Percentiles rank a stretch among this genome's conserved stretches.
phyloP scores from a whole-genome alignment of 169 alveolate species.

The Theileria sp. region DNA sequence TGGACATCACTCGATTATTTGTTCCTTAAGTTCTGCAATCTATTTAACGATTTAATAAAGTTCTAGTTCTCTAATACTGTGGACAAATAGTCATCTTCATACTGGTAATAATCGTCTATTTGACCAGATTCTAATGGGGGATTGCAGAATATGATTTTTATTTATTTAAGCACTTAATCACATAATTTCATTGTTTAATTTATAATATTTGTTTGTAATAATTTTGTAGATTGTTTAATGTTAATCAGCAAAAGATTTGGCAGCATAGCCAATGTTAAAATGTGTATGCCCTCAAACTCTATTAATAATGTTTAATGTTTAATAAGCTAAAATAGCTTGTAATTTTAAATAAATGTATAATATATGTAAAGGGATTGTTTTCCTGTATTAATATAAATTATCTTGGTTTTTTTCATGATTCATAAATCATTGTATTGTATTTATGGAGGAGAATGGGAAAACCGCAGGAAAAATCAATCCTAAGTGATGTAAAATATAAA shows the following conservation, averaged over 20 bases:
- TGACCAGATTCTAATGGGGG: constrained; percentile 11
- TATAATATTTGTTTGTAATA: neutral
- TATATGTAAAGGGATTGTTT: neutral
- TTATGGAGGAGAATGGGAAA: constrained; percentile 2
- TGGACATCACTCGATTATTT: neutral
- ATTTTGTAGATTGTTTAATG: too few species aligned
- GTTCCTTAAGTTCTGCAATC: neutral
- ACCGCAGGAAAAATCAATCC: neutral
- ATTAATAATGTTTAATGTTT: neutral
- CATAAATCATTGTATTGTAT: neutral
- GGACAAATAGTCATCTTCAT: neutral
- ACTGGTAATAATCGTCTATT: neutral
- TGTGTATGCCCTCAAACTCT: neutral
- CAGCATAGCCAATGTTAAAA: neutral
- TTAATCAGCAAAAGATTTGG: neutral
- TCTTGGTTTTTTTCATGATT: neutral
- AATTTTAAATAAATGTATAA: too few species aligned
- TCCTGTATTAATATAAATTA: neutral
- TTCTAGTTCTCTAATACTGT: too few species aligned
- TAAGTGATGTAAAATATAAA: neutral
- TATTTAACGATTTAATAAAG: too few species aligned
- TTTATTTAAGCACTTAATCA: neutral
- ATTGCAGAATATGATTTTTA: neutral
- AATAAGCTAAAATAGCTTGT: neutral
- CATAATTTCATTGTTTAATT: neutral